Evolutionary conservation across 495 filamentous ascomycete genomes (phyloP), one percentile per base, ranked within the genome.

Genomic region (Lasiosphaeria hispida): DNA sequence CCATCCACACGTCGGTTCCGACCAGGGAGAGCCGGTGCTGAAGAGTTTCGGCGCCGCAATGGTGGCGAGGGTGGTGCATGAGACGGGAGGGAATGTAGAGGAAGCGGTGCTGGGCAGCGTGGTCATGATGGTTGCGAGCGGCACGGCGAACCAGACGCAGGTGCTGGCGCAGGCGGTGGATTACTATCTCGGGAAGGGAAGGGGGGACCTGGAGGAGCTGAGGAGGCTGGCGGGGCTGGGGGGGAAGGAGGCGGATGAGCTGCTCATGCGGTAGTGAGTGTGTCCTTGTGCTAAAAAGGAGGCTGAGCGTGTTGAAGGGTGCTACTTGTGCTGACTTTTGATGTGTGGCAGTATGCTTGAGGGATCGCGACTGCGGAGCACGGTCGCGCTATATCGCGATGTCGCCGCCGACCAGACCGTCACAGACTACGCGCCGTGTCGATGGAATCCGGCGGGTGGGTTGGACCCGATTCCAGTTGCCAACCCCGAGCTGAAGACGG

Each of bases 101-200:
- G 81, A 90, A 44, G 80, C 87, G 41, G 83, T 85, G 18, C 88
- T 82, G 78, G 78, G 78, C 7, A 83, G 87, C 60, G 80, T 90
- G 47, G 63, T 89, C 47, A 85, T 86, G 3, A 77, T 81, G 14
- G 80, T 53, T 10, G 34, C 43, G 8, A 18, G 47, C 17, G 56
- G 85, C 60, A 77, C 85, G 0, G 83, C 85, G 11, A 87, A 80
- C 70, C 86, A 88, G 68, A 82, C 79, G 38, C 81, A 70, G 87
- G 73, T 86, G 59, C 87, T 90, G 61, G 82, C 85, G 1, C 84
- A 90, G 68, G 77, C 86, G 47, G 74, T 92, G 34, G 87, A 92
- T 60, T 89, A 85, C 74, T 91, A 89, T 70, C 75, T 88, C 23
- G 77, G 75, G 3, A 75, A 77, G 37, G 82, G 82, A 58, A 77